These are phyloP conservation scores for Teunomyces gatunensis DNA, from an alignment of 805 yeast genomes.

Conservation along the genomic window DNA sequence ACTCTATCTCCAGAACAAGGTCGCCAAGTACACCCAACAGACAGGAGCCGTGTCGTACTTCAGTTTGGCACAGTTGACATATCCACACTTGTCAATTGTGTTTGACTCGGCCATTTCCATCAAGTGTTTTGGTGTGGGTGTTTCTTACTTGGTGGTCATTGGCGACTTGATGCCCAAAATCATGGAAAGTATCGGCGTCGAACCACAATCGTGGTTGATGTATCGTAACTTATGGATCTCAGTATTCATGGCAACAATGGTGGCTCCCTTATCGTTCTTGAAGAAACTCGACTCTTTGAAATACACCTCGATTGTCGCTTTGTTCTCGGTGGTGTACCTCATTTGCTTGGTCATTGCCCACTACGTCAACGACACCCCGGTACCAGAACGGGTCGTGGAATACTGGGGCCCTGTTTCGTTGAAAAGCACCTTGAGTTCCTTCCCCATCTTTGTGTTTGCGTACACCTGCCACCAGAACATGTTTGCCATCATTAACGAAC, in stretches of 20 bases:
- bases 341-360: constrained; percentile 54
- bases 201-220: constrained; percentile 19
- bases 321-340: constrained; percentile 63
- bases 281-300: constrained; percentile 65
- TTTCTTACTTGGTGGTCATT: constrained; percentile 67
- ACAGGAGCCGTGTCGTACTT: constrained; percentile 42
- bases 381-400: constrained; percentile 15
- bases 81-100: constrained; percentile 65
- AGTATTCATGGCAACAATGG: constrained; percentile 46
- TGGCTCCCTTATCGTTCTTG: constrained; percentile 62
- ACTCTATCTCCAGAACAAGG: constrained; percentile 57
- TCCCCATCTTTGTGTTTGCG: constrained; percentile 75
- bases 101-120: constrained; percentile 73
- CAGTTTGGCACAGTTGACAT: constrained; percentile 54
- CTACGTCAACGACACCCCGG: constrained; percentile 30
- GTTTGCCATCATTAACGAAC: constrained; percentile 72
- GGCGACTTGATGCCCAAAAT: constrained; percentile 75
- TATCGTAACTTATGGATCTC: constrained; percentile 55
- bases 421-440: constrained; percentile 51
- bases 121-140: constrained; percentile 77
- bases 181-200: constrained; percentile 35
- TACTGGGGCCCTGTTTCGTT: constrained; percentile 41
- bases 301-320: constrained; percentile 68
- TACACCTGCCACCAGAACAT: constrained; percentile 81
- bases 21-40: constrained; percentile 51